A percentile compares a stretch with the other conserved stretches of the same genome.
Conservation (phyloP, 495 filamentous ascomycete species). For the Hyaloscypha hepaticicola region DNA sequence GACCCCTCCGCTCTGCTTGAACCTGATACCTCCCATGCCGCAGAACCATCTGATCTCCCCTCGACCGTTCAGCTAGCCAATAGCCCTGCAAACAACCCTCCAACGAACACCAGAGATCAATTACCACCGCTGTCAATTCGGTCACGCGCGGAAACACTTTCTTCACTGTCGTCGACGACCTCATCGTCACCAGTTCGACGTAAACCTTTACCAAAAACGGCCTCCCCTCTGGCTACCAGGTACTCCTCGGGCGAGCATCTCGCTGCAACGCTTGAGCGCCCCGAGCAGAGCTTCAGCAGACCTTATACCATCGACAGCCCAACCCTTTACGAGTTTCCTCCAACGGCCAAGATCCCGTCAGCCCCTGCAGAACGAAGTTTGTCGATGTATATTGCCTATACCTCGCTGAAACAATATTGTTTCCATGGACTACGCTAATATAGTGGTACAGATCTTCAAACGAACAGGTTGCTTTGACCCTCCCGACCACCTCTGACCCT, state of each 20-base stretch:
- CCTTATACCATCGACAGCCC: constrained; percentile 55
- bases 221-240: constrained; percentile 48
- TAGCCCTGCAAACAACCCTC: neutral
- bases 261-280: constrained; percentile 38
- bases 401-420: constrained; percentile 18
- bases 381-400: constrained; percentile 18
- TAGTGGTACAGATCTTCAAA: constrained; percentile 21
- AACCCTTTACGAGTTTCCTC: constrained; percentile 55
- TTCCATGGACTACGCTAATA: constrained; percentile 24
- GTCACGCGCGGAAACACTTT: constrained; percentile 18
- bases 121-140: constrained; percentile 20
- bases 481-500: constrained; percentile 12
- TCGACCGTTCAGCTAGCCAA: constrained; percentile 10
- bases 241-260: constrained; percentile 48
- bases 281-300: constrained; percentile 48
- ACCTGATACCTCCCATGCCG: constrained; percentile 30
- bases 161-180: constrained; percentile 26
- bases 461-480: constrained; percentile 23
- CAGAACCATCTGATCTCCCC: constrained; percentile 25
- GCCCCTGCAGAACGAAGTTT: constrained; percentile 15
- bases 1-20: constrained; percentile 14
- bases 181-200: constrained; percentile 41
- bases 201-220: constrained; percentile 54
- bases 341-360: constrained; percentile 18
- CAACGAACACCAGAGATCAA: neutral